Evolutionary conservation across 2,329 filamentous ascomycete species (phyloP).

Genomic region (Calonectria pauciramosa): DNA sequence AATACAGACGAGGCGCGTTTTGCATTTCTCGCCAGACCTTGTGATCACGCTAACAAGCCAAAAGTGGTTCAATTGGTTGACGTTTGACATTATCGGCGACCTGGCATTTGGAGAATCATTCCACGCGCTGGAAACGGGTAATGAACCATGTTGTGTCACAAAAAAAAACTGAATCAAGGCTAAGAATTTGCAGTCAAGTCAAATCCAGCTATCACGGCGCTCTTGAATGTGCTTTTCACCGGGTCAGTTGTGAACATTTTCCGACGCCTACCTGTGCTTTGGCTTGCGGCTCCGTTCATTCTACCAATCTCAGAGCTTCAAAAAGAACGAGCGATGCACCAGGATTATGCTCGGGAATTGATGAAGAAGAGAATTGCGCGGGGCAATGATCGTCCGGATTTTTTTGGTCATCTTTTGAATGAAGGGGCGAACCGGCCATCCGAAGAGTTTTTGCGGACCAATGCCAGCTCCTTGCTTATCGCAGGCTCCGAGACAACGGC

Average conservation of each 20-base stretch:
- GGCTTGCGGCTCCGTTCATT: not conserved
- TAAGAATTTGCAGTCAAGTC: not conserved
- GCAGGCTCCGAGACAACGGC: constrained; percentile 18
- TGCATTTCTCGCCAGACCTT: not conserved
- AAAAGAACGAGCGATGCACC: constrained; percentile 4
- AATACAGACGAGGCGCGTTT: not conserved
- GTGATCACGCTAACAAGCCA: not conserved
- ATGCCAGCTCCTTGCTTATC: constrained; percentile 5
- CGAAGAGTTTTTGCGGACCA: not conserved
- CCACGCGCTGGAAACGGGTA: not conserved
- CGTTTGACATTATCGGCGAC: constrained; percentile 20
- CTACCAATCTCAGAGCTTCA: constrained; percentile 3
- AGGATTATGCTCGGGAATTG: not conserved
- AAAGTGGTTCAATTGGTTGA: constrained; percentile 14
- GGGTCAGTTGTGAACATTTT: constrained; percentile 11
- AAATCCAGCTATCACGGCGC: constrained; percentile 10
- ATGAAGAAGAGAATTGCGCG: constrained; percentile 3
- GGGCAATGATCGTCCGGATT: constrained; percentile 11
- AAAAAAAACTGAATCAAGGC: not conserved
- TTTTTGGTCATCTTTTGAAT: not conserved
- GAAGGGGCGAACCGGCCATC: not conserved
- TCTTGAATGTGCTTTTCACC: constrained; percentile 4
- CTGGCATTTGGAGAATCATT: constrained; percentile 16
- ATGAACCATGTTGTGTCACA: not conserved
- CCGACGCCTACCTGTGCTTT: not conserved